Evolutionary conservation across 768 basidiomycete genomes (phyloP).

Genomic region (Amanita jacksonii): DNA sequence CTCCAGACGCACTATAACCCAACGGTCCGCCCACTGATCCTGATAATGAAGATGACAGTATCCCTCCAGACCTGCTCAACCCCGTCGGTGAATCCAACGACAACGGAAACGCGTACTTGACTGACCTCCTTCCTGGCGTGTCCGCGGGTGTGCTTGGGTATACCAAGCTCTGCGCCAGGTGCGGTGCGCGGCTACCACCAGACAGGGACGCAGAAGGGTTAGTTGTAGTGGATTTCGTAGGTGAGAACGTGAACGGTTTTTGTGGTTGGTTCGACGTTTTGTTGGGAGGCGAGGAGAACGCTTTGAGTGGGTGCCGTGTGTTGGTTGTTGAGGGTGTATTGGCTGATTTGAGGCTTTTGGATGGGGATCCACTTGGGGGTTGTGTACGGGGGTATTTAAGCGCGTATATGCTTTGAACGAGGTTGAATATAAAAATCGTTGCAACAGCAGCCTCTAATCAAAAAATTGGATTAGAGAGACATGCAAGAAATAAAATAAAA

Average conservation of each 20-base stretch:
- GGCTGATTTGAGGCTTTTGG: constrained; percentile 9
- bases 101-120: constrained; percentile 17
- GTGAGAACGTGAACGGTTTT: constrained; percentile 32
- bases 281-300: constrained; percentile 29
- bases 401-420: constrained; percentile 30
- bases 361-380: constrained; percentile 19
- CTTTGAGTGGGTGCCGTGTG: constrained; percentile 12
- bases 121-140: constrained; percentile 28
- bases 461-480: neutral
- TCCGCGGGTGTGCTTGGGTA: constrained; percentile 31
- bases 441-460: constrained; percentile 25
- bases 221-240: constrained; percentile 18
- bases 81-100: neutral
- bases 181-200: neutral
- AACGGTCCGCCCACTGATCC: neutral
- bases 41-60: too few species aligned
- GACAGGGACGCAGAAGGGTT: neutral
- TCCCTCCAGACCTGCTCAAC: too few species aligned
- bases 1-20: constrained; percentile 11
- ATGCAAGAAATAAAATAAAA: neutral
- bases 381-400: constrained; percentile 34
- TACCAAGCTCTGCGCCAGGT: too few species aligned
- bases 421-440: constrained; percentile 27
- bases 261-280: constrained; percentile 34
- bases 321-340: neutral